A percentile compares a stretch with the other conserved stretches of the same genome.
Evolutionary conservation across 2,329 filamentous ascomycete species (phyloP).

Genomic region (Camillea tinctor): DNA sequence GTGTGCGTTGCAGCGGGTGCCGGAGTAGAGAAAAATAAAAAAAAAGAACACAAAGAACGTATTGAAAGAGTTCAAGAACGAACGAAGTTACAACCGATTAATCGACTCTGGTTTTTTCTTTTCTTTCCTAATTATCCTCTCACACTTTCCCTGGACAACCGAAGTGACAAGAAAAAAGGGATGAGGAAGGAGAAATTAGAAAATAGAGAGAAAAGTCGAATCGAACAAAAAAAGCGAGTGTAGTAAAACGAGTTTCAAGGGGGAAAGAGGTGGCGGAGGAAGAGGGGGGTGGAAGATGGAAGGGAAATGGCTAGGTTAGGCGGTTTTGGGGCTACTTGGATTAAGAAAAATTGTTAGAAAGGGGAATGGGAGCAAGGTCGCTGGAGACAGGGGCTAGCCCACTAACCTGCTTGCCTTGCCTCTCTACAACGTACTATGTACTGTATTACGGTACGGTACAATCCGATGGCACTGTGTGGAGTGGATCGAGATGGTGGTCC

Average conservation of each 20-base stretch:
- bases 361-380: slow-evolving; percentile 19
- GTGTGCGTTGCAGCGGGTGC: slow-evolving; percentile 16
- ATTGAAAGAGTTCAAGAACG: slow-evolving; percentile 17
- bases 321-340: slow-evolving; percentile 24
- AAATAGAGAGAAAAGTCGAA: slow-evolving; percentile 20
- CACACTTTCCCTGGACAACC: slow-evolving; percentile 16
- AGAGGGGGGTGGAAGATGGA: slow-evolving; percentile 11
- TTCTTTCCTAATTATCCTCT: slow-evolving; percentile 15
- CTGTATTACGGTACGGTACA: background rate
- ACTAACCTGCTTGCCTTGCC: slow-evolving; percentile 1
- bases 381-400: slow-evolving; percentile 2
- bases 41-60: slow-evolving; percentile 2
- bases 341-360: slow-evolving; percentile 32
- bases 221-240: slow-evolving; percentile 28
- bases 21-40: slow-evolving; percentile 14
- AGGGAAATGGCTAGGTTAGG: slow-evolving; percentile 19
- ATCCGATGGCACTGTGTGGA: background rate
- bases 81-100: slow-evolving; percentile 24
- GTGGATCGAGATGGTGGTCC: background rate
- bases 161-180: slow-evolving; percentile 14
- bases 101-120: slow-evolving; percentile 13
- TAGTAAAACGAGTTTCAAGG: slow-evolving; percentile 29
- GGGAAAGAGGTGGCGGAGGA: slow-evolving; percentile 13
- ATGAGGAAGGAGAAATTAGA: slow-evolving; percentile 7
- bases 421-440: background rate